These are phyloP conservation scores for Eucalyptus microcorys DNA, from an alignment of 345 rosid species.

Conservation along the genomic window DNA sequence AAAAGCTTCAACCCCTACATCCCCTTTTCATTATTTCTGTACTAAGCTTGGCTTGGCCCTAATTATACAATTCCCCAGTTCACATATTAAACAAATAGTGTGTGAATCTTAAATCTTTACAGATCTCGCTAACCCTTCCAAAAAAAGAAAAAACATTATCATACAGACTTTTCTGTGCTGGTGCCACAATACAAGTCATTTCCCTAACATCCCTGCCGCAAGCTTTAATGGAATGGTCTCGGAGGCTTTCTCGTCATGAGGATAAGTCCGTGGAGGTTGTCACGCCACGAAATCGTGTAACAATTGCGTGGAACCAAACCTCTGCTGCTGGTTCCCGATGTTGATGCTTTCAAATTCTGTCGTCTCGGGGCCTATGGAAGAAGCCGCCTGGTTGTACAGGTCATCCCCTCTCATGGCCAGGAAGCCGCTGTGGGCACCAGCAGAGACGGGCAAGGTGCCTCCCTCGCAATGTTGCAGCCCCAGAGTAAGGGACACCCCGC, in stretches of 20 bases:
- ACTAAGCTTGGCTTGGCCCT: neutral
- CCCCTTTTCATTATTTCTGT: neutral
- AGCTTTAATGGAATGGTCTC: neutral
- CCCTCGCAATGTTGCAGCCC: constrained; percentile 78
- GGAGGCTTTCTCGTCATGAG: neutral
- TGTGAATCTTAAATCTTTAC: neutral
- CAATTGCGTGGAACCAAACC: constrained; percentile 50
- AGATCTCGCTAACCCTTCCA: neutral
- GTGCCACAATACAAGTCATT: neutral
- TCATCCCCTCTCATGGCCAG: constrained; percentile 47
- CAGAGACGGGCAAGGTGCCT: constrained; percentile 32
- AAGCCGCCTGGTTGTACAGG: constrained; percentile 19
- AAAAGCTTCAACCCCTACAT: neutral
- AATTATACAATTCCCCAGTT: neutral
- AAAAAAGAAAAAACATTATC: neutral
- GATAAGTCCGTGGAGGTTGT: neutral
- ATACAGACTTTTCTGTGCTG: neutral
- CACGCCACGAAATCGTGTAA: constrained; percentile 84
- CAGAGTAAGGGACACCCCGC: constrained; percentile 69
- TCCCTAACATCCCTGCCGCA: neutral
- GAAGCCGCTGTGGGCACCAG: constrained; percentile 27
- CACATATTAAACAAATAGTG: neutral
- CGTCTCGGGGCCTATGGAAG: constrained; percentile 29
- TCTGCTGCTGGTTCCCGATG: constrained; percentile 45
- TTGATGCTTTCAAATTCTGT: constrained; percentile 43